phyloP scores from a whole-genome alignment of 225 moss, liverwort and hornwort species.

The Sphagnum tenellum region DNA sequence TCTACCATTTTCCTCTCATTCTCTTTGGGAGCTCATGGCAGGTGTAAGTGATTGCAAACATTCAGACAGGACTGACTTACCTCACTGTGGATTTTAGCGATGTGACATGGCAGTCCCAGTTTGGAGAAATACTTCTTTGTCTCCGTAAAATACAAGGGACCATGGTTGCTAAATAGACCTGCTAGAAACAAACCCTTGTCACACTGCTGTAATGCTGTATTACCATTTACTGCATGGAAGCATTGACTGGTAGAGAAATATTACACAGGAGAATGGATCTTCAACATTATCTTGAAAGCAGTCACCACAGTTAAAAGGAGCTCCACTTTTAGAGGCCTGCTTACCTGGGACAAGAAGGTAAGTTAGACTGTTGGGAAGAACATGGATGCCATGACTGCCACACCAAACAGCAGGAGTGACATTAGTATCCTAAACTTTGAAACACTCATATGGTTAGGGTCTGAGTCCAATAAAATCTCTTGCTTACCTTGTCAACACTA shows the following conservation, averaged over 20 bases:
- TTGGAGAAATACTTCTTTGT: slow-evolving; percentile 89
- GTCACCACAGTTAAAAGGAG: too few relatives aligned
- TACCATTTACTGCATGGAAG: too few relatives aligned
- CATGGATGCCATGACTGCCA: slow-evolving; percentile 87
- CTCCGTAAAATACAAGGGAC: slow-evolving; percentile 92
- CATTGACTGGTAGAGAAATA: too few relatives aligned
- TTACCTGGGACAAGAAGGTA: slow-evolving; percentile 94
- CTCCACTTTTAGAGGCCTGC: neutral
- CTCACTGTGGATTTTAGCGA: slow-evolving; percentile 97
- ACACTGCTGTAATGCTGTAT: too few relatives aligned
- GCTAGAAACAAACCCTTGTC: slow-evolving; percentile 6
- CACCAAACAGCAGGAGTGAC: neutral
- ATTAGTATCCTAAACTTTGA: too few relatives aligned
- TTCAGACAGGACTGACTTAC: slow-evolving; percentile 20
- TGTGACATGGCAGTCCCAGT: slow-evolving; percentile 82
- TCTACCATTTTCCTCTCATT: too few relatives aligned
- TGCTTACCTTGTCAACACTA: too few relatives aligned
- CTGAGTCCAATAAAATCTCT: too few relatives aligned
- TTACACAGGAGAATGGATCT: too few relatives aligned
- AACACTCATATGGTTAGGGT: too few relatives aligned
- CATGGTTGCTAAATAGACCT: slow-evolving; percentile 99
- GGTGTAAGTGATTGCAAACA: neutral
- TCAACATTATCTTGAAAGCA: too few relatives aligned
- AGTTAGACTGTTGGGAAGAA: slow-evolving; percentile 69
- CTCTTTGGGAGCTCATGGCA: too few relatives aligned